Conservation (phyloP, 305 asterid species). For the Fraxinus angustifolia region DNA sequence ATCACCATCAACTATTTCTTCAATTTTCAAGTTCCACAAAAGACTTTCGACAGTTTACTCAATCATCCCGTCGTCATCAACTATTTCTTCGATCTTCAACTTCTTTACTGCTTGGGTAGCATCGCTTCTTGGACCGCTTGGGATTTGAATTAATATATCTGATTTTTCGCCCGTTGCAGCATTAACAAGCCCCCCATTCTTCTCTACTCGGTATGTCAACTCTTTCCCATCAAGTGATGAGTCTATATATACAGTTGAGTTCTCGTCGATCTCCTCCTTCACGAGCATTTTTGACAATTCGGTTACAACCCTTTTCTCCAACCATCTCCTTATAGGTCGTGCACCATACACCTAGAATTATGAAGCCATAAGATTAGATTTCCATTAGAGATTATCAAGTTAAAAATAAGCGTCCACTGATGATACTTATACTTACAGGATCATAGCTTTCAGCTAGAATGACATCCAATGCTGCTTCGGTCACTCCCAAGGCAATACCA, state of each 20-base stretch:
- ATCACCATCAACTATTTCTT: conserved; percentile 56
- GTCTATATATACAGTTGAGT: conserved; percentile 67
- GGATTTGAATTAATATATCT: conserved; percentile 66
- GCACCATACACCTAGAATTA: conserved; percentile 66
- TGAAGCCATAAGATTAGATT: conserved; percentile 3
- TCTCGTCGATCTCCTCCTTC: conserved; percentile 74
- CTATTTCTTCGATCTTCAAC: conserved; percentile 71
- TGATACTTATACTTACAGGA: conserved; percentile 48
- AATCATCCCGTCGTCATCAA: conserved; percentile 60
- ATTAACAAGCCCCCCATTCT: conserved; percentile 77
- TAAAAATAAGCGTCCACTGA: neutral
- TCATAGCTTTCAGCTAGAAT: conserved; percentile 71
- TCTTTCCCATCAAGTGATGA: conserved; percentile 39
- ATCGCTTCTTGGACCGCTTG: conserved; percentile 36
- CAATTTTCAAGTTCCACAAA: conserved; percentile 70
- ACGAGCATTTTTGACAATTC: conserved; percentile 80
- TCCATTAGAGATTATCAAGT: neutral
- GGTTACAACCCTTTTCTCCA: conserved; percentile 78
- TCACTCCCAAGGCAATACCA: conserved; percentile 80
- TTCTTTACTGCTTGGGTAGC: conserved; percentile 75
- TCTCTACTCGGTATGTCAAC: conserved; percentile 55
- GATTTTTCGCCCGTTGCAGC: conserved; percentile 66
- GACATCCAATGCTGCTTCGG: conserved; percentile 69
- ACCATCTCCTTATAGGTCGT: conserved; percentile 83
- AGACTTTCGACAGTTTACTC: conserved; percentile 10